A percentile compares a stretch with the other conserved stretches of the same genome.
Evolutionary conservation across 495 filamentous ascomycete genomes (phyloP).

Genomic region (Schizothecium vesticola): DNA sequence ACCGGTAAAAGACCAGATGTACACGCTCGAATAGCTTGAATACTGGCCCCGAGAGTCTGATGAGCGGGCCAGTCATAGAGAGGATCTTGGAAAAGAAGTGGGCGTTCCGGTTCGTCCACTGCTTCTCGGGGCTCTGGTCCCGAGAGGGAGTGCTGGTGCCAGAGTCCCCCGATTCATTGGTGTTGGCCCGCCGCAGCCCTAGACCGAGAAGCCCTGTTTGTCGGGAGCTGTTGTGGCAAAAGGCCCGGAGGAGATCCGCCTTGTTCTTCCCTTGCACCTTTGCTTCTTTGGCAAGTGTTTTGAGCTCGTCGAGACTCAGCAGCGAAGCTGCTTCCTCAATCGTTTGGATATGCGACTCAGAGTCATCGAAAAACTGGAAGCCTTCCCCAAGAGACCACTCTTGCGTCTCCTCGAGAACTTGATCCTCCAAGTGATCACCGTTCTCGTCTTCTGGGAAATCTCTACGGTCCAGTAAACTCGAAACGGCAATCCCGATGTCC

Average conservation of each 20-base stretch:
- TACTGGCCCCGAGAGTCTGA: constrained; percentile 68
- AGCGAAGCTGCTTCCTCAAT: constrained; percentile 83
- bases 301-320: constrained; percentile 80
- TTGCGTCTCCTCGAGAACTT: constrained; percentile 23
- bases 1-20: constrained; percentile 92
- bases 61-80: constrained; percentile 71
- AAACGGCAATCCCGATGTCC: constrained; percentile 60
- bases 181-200: constrained; percentile 49
- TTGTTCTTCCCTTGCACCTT: constrained; percentile 90
- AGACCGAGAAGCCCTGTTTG: constrained; percentile 67
- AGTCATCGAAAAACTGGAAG: constrained; percentile 78
- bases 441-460: constrained; percentile 7
- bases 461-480: constrained; percentile 41
- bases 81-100: constrained; percentile 64
- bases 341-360: constrained; percentile 62
- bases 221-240: constrained; percentile 63
- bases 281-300: constrained; percentile 75
- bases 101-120: constrained; percentile 37
- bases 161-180: constrained; percentile 36
- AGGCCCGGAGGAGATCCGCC: constrained; percentile 64
- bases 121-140: constrained; percentile 12
- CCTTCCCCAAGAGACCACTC: constrained; percentile 42
- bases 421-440: background rate
- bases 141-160: background rate
- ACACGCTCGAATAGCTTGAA: constrained; percentile 87